Conservation (phyloP, 306 rosid species). For the Lathyrus tuberosus region DNA sequence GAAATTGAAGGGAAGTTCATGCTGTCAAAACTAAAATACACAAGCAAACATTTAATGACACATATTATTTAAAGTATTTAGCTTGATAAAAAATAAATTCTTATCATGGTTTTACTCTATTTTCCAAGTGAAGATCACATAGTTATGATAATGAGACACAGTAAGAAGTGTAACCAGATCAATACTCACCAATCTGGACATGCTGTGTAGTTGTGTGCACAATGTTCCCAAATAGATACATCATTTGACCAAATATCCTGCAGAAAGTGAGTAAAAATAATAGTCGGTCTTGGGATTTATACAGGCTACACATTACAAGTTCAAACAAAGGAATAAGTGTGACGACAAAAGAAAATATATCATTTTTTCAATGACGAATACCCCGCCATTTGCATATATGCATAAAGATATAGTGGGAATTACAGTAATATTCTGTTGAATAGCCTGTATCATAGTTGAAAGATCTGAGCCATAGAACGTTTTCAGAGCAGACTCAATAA, state of each 20-base stretch:
- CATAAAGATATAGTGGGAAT: slow-evolving; percentile 16
- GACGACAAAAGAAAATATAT: not conserved
- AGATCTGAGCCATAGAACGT: too few species aligned
- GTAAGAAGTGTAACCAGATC: not conserved
- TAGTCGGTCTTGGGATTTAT: slow-evolving; percentile 13
- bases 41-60: slow-evolving; percentile 8
- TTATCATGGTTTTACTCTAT: not conserved
- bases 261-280: slow-evolving; percentile 35
- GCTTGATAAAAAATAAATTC: not conserved
- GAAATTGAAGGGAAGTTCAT: slow-evolving; percentile 15
- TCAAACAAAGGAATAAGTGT: slow-evolving; percentile 27
- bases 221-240: too few species aligned
- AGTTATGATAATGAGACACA: slow-evolving; percentile 3
- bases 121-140: not conserved
- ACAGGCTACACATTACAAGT: slow-evolving; percentile 1
- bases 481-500: too few species aligned
- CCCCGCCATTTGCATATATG: slow-evolving; percentile 22
- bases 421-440: slow-evolving; percentile 33
- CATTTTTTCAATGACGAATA: slow-evolving; percentile 22
- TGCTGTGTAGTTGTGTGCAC: too few species aligned
- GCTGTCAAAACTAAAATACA: slow-evolving; percentile 18
- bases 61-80: not conserved
- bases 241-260: slow-evolving; percentile 36
- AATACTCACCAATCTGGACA: slow-evolving; percentile 16
- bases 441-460: too few species aligned